A percentile compares a stretch with the other conserved stretches of the same genome.
phyloP scores from a whole-genome alignment of 768 basidiomycete species.

The Pleurotus salmoneostramineus region DNA sequence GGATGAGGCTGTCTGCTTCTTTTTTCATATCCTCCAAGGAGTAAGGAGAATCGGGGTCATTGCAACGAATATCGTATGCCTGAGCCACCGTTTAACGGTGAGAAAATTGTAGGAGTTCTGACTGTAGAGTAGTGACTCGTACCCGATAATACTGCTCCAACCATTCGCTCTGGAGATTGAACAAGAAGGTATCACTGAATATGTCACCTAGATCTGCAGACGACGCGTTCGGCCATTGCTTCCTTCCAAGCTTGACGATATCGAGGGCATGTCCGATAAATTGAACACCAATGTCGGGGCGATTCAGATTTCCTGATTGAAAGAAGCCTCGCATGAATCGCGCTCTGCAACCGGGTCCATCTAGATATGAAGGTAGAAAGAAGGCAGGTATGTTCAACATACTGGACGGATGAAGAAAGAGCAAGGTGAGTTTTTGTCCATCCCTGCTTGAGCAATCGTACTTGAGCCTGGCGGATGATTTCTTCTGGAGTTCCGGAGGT shows the following conservation, averaged over 20 bases:
- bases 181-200: conserved; percentile 37
- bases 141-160: conserved; percentile 17
- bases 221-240: conserved; percentile 33
- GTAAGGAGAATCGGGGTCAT: conserved; percentile 11
- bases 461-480: not conserved
- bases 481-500: not conserved
- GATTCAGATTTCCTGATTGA: conserved; percentile 11
- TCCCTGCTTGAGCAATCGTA: not conserved
- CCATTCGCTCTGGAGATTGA: conserved; percentile 33
- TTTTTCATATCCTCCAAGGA: conserved; percentile 25
- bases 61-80: conserved; percentile 12
- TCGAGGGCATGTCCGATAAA: conserved; percentile 33
- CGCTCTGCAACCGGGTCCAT: conserved; percentile 17
- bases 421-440: not conserved
- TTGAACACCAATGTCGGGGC: conserved; percentile 22
- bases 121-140: no score
- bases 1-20: conserved; percentile 25
- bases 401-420: not conserved
- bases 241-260: conserved; percentile 39
- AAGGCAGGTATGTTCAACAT: not conserved
- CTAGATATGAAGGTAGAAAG: not conserved
- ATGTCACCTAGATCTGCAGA: conserved; percentile 35
- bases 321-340: conserved; percentile 39
- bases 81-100: not conserved
- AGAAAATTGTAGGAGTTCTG: no score